phyloP scores from a whole-genome alignment of 768 basidiomycete species.

The Clitopilus hobsonii region DNA sequence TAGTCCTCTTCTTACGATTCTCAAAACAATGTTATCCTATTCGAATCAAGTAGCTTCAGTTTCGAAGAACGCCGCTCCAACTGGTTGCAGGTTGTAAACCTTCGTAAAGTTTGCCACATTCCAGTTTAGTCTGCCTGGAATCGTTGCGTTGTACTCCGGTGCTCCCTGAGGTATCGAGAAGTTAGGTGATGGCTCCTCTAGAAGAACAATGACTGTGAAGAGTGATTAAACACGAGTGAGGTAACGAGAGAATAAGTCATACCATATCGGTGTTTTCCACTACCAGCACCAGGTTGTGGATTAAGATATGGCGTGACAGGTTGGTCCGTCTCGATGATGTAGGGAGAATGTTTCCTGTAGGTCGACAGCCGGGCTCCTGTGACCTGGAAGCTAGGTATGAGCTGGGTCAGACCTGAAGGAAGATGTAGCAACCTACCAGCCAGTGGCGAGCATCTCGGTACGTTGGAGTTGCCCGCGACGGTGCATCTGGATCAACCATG shows the following conservation, averaged over 20 bases:
- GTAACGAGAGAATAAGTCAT: constrained; percentile 5
- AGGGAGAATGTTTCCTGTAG: constrained; percentile 15
- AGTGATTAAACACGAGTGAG: background rate
- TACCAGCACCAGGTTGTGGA: constrained; percentile 50
- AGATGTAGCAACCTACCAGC: constrained; percentile 33
- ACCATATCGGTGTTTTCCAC: constrained; percentile 59
- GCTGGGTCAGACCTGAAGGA: background rate
- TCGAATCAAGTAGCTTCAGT: background rate
- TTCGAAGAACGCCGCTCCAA: constrained; percentile 52
- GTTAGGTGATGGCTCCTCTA: constrained; percentile 45
- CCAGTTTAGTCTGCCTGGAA: constrained; percentile 49
- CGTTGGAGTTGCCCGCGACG: constrained; percentile 42
- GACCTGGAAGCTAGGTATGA: constrained; percentile 19
- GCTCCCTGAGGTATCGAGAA: constrained; percentile 39
- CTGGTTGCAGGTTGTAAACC: constrained; percentile 45
- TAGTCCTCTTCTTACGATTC: no score
- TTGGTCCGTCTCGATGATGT: constrained; percentile 36
- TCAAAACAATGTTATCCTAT: background rate
- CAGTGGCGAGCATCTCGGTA: constrained; percentile 53
- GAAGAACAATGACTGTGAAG: constrained; percentile 49
- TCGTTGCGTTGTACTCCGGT: constrained; percentile 36
- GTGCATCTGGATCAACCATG: constrained; percentile 58
- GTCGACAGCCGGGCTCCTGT: constrained; percentile 28
- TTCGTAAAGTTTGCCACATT: constrained; percentile 48
- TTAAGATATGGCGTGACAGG: constrained; percentile 52